Conservation (phyloP, 1,139 yeast genomes). For the Zygosaccharomyces sapae region DNA sequence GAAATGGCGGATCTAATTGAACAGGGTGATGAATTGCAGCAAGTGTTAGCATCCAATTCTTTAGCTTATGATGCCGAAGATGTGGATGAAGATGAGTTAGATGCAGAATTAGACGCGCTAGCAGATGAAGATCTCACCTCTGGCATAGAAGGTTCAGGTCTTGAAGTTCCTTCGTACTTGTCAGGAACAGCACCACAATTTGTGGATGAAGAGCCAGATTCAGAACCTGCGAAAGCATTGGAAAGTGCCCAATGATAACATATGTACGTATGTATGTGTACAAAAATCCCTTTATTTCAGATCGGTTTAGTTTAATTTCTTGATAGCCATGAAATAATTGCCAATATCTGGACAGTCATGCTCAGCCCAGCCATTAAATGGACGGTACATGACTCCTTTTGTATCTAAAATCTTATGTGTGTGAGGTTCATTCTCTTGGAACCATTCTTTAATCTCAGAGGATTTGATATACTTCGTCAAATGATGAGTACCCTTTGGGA, state of each 20-base stretch:
- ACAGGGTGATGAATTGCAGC: constrained; percentile 87
- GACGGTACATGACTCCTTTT: constrained; percentile 79
- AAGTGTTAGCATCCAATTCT: constrained; percentile 75
- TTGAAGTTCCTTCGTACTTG: constrained; percentile 29
- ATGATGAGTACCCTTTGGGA: constrained; percentile 91
- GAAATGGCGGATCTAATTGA: constrained; percentile 95
- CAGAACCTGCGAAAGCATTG: constrained; percentile 17
- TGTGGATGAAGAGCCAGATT: constrained; percentile 30
- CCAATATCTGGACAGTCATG: constrained; percentile 61
- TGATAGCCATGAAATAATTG: constrained; percentile 83
- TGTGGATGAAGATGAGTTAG: constrained; percentile 84
- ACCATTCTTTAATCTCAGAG: constrained; percentile 65
- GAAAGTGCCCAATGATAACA: constrained; percentile 19
- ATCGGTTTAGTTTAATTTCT: too few relatives aligned
- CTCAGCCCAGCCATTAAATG: constrained; percentile 79
- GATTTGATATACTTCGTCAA: constrained; percentile 80
- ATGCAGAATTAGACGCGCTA: constrained; percentile 92
- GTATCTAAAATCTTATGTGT: constrained; percentile 57
- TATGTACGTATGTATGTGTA: neutral
- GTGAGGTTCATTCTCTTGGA: constrained; percentile 42
- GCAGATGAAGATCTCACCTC: constrained; percentile 71
- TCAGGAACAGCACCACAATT: constrained; percentile 32
- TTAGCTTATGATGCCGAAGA: constrained; percentile 75
- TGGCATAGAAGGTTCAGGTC: constrained; percentile 20
- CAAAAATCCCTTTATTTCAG: too few relatives aligned